Evolutionary conservation across 306 rosid genomes (phyloP), one percentile per base, ranked within the genome.

Genomic region (Lotus japonicus): DNA sequence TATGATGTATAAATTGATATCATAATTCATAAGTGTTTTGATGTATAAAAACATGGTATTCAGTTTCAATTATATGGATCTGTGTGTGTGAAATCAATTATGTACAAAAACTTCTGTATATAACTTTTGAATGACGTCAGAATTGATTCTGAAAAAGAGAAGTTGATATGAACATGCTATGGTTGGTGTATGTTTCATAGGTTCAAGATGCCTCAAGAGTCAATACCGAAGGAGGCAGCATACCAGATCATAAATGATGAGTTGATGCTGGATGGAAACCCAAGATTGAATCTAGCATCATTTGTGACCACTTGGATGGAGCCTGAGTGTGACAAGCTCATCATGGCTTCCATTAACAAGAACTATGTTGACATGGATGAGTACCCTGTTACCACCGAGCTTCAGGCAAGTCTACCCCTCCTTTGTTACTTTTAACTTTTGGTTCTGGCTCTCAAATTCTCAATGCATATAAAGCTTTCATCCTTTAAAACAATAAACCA

Each of bases 321-420:
- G 18, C 96, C 98, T 0, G 98, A 92, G 60, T 86, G 98, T 42
- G 95, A 92, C 42, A 72, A 86, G n/a, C 92, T 92, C 23, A 85
- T 92, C 73, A 81, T 86, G 92, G 77, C 84, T 50, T 10, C 98
- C 66, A 62, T 92, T 6, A 92, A 89, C 82, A 92, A 92, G 83
- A 92, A 92, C 83, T 92, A 89, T 42, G 98, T 92, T 13, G 98
- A 92, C 81, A 92, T 92, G 98, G 98, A 92, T 2, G 98, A 92
- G 73, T 92, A 92, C 81, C 98, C 98, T 6, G 95, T 92, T 58
- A 92, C 98, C 64, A 92, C 98, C 15, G 98, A 92, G 61, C 85
- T 92, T 2, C 98, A 92, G 89, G 98, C 14, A 68, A 12, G 42
- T 55, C 15, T 18, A 26, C 15, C 43, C 12, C 7, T 13, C 50